phyloP scores from a whole-genome alignment of 371 early-diverging fungal species.

The Scutellospora calospora region DNA sequence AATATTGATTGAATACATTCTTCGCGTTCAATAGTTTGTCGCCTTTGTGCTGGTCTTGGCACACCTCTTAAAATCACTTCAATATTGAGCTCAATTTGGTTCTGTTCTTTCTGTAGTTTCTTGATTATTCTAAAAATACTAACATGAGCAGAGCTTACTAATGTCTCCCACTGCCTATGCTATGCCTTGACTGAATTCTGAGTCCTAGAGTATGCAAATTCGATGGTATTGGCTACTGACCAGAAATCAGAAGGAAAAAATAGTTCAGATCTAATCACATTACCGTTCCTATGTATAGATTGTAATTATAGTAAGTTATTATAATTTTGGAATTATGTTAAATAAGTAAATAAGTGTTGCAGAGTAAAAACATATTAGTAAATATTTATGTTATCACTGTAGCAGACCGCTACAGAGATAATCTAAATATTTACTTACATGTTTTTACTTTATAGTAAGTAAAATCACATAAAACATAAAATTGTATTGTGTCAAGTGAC shows the following conservation, averaged over 20 bases:
- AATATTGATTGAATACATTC: not conserved
- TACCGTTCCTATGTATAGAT: not conserved
- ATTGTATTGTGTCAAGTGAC: too few species aligned
- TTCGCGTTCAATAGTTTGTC: not conserved
- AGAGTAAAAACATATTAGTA: too few species aligned
- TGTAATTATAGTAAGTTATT: too few species aligned
- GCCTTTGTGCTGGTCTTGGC: not conserved
- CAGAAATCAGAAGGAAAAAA: conserved; percentile 1
- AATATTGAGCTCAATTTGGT: conserved; percentile 5
- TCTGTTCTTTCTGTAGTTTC: conserved; percentile 7
- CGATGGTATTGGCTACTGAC: conserved; percentile 1
- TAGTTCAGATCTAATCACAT: conserved; percentile 1
- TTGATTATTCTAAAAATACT: conserved; percentile 12
- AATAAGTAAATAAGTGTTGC: too few species aligned
- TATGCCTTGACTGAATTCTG: not conserved
- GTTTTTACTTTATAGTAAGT: too few species aligned
- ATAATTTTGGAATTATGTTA: too few species aligned
- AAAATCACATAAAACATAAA: too few species aligned
- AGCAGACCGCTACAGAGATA: too few species aligned
- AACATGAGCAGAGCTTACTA: not conserved
- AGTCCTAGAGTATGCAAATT: not conserved
- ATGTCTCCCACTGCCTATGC: not conserved
- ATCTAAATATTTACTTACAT: too few species aligned
- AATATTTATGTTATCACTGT: too few species aligned
- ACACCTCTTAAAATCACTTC: not conserved